phyloP scores from a whole-genome alignment of 2,329 filamentous ascomycete species.

The Arthrinium phaeospermum region DNA sequence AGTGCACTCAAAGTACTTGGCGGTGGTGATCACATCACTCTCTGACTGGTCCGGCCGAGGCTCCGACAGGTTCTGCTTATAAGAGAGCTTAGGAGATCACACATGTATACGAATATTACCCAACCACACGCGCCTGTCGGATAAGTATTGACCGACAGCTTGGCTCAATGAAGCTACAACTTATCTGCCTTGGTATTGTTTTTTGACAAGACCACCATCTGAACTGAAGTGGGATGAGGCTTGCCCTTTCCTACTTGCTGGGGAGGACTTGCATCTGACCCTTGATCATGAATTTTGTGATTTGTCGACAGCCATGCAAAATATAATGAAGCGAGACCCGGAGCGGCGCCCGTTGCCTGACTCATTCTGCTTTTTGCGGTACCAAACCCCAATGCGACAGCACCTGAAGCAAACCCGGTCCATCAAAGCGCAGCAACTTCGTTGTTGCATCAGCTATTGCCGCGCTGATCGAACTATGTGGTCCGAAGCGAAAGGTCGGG shows the following conservation, averaged over 20 bases:
- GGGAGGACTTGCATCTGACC: neutral
- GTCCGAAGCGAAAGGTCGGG: neutral
- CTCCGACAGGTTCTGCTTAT: too few species aligned
- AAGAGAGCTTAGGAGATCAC: too few species aligned
- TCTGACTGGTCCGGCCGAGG: too few species aligned
- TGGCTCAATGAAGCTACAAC: neutral
- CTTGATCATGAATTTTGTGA: neutral
- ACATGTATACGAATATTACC: neutral
- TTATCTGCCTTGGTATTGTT: neutral
- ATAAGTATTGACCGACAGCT: neutral
- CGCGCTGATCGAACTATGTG: neutral
- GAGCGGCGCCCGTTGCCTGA: neutral
- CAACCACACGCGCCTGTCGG: neutral
- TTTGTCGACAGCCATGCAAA: too few species aligned
- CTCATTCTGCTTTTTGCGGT: neutral
- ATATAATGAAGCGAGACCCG: neutral
- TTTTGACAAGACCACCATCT: neutral
- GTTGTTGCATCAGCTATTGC: neutral
- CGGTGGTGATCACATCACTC: too few species aligned
- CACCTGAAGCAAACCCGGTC: neutral
- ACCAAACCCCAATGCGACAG: neutral
- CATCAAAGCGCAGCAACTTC: neutral
- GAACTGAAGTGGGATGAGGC: neutral
- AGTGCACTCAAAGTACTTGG: too few species aligned
- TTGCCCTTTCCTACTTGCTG: neutral